Base-by-base conservation (phyloP, 805 yeast genomes). In the Blastobotrys muscicola region DNA sequence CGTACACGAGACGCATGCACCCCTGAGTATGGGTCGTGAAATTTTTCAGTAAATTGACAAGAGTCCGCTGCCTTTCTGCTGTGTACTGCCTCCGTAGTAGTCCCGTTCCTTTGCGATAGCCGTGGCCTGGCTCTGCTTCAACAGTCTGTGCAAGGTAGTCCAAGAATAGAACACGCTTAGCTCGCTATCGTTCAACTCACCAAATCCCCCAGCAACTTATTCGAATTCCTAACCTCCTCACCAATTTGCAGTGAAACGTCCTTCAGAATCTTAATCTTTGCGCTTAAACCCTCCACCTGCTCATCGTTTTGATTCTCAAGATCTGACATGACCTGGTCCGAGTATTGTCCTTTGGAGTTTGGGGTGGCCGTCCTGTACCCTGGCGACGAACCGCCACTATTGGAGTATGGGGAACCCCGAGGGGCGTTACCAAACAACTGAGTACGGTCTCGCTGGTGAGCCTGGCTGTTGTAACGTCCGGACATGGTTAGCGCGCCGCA, bases 241-340 rank as follows among this genome's bases (percentile, higher is more conserved):
- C 38, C 45, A 23, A 32, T 33, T 3, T 32, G 36, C 14, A 30
- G 42, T 16, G 38, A 29, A 20, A 39, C 43, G 38, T 71, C 71
- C 56, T 80, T 81, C 43, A 82, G 61, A 26, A 75, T 66, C 39
- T 67, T 61, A 14, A 82, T 69, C 50, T 75, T 77, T 33, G 72
- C 69, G 30, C 72, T 66, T 72, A 82, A 73, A 2, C 70, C 62
- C 15, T 69, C 67, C 50, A 76, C 58, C 42, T 78, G 76, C 45
- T 76, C 81, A 31, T 77, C 83, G 47, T 73, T 73, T 55, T 82
- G 89, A 2, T 81, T 69, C 57, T 82, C 89, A 39, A 82, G 57
- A 47, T 75, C 77, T 14, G 81, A 72, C 51, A 79, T 54, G 44
- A 71, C 67, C 23, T 76, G 62, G 36, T 78, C 82, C 10, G 73